These are phyloP conservation scores for Saturnispora bothae DNA, from an alignment of 805 yeast species.

Conservation along the genomic window DNA sequence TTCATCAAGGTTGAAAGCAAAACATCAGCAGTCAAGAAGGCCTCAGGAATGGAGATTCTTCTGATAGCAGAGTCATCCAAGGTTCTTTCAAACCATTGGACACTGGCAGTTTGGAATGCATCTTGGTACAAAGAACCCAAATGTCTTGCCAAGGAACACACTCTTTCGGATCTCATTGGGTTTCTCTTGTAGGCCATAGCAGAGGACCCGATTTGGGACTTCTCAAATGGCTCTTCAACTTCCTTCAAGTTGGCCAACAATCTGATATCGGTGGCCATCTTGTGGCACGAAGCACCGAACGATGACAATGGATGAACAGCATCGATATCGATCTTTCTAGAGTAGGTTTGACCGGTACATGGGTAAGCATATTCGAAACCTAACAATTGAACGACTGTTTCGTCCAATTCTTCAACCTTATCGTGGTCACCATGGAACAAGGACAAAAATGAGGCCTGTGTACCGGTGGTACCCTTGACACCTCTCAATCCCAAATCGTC, in stretches of 20 bases:
- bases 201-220: constrained; percentile 93
- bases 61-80: constrained; percentile 97
- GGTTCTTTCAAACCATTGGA: constrained; percentile 99
- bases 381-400: constrained; percentile 81
- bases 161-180: constrained; percentile 99
- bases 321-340: constrained; percentile 95
- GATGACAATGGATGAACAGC: constrained; percentile 87
- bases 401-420: constrained; percentile 87
- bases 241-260: constrained; percentile 94
- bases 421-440: constrained; percentile 96
- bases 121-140: constrained; percentile 84
- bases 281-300: constrained; percentile 92
- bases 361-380: constrained; percentile 96
- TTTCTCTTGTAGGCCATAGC: constrained; percentile 99
- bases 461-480: constrained; percentile 98
- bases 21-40: constrained; percentile 93
- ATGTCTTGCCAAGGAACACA: constrained; percentile 96
- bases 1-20: constrained; percentile 79
- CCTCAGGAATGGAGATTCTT: constrained; percentile 92
- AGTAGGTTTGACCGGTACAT: constrained; percentile 97
- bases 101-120: constrained; percentile 93
- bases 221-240: constrained; percentile 96
- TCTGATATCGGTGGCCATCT: constrained; percentile 95
- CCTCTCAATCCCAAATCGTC: constrained; percentile 95
- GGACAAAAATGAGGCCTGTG: constrained; percentile 93